Evolutionary conservation across 495 filamentous ascomycete genomes (phyloP), one percentile per base, ranked within the genome.

Genomic region (Hypomontagnella monticulosa): DNA sequence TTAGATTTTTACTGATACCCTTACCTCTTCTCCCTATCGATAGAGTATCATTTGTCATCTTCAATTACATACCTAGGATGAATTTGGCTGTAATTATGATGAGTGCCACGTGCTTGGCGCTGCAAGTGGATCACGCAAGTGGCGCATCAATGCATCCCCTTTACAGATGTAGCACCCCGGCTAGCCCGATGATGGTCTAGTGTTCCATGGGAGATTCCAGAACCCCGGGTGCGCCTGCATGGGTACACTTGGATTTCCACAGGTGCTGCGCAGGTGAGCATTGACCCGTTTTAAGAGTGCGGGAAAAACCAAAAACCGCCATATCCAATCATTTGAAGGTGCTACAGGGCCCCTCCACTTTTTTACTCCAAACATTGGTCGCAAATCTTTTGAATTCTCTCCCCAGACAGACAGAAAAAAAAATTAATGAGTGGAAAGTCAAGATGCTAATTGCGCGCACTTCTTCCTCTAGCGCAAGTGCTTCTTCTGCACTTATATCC

Each of bases 281-380:
- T 20, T 23, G n/a, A 34, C 23, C 23, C 23, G 23, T 6, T 30
- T 47, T 37, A 38, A 44, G 14, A 56, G 36, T 57, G 52, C 62
- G 62, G 62, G 49, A 49, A 59, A 65, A 65, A 54, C 47, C 41
- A 38, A 58, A 11, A 18, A 57, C 61, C 61, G 61, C 8, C 23
- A n/a, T 8, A 49, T 46, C 59, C 65, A 68, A 60, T 59, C 59
- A 60, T 33, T 1, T 16, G 3, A 42, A 15, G 16, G 34, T 49
- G 36, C 10, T 43, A 54, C 23, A n/a, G 3, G 27, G 32, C 4
- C 32, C 42, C 43, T 52, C 65, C 65, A 68, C 65, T 68, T 60
- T 63, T 67, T 53, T 36, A 54, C 63, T 58, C 62, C 58, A 53
- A 63, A 58, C 43, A 18, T 63, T 59, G 36, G 65, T 54, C 58